Conservation (phyloP, 805 yeast species). For the Yarrowia sp. region DNA sequence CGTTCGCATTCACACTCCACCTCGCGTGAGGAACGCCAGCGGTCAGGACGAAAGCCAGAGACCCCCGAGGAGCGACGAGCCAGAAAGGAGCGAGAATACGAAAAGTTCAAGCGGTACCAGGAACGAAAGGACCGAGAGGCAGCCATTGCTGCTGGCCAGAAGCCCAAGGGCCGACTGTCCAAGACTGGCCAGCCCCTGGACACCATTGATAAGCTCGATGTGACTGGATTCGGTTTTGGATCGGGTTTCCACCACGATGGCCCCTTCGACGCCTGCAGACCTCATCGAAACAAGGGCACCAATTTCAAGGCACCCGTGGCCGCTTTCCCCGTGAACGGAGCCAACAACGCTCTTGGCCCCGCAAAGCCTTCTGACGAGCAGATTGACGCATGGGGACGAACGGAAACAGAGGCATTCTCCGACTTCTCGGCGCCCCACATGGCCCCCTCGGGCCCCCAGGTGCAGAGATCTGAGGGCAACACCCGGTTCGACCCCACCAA, state of each 20-base stretch:
- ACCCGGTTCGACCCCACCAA: conserved; percentile 70
- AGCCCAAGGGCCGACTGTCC: conserved; percentile 40
- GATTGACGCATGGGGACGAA: conserved; percentile 76
- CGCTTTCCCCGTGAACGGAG: conserved; percentile 96
- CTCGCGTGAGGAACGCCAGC: conserved; percentile 34
- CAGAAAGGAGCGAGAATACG: conserved; percentile 38
- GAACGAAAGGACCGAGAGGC: conserved; percentile 37
- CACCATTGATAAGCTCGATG: conserved; percentile 93
- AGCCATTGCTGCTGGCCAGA: conserved; percentile 15
- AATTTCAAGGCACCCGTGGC: conserved; percentile 83
- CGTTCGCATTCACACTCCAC: conserved; percentile 35
- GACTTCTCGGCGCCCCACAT: conserved; percentile 47
- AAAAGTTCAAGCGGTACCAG: conserved; percentile 38
- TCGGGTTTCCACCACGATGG: conserved; percentile 98
- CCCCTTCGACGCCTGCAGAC: conserved; percentile 98
- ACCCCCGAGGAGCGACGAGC: conserved; percentile 37
- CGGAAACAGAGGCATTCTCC: conserved; percentile 58
- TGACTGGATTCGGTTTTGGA: conserved; percentile 91
- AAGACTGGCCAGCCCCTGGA: conserved; percentile 73
- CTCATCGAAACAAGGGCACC: conserved; percentile 80
- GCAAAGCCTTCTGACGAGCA: conserved; percentile 44
- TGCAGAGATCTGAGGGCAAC: conserved; percentile 51
- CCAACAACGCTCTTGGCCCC: conserved; percentile 72
- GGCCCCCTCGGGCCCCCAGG: conserved; percentile 49
- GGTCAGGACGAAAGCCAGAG: conserved; percentile 25